phyloP scores from a whole-genome alignment of 2,329 filamentous ascomycete genomes.

The Sporothrix luriei region DNA sequence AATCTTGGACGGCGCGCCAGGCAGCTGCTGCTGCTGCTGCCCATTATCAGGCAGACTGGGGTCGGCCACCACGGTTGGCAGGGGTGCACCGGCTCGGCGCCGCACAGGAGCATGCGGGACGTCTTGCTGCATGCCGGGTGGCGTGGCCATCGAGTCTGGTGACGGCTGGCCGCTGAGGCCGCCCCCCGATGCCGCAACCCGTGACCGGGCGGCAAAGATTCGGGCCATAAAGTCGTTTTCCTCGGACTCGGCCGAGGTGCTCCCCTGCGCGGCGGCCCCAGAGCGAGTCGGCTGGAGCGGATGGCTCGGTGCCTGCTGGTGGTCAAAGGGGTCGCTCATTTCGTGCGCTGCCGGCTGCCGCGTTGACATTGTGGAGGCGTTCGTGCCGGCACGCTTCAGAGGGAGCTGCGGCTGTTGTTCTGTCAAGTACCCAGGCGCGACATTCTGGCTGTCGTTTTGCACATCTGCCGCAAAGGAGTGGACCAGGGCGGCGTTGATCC shows the following conservation, averaged over 20 bases:
- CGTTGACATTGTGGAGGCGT: slow-evolving; percentile 45
- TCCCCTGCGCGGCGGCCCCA: background rate
- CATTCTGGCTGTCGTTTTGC: slow-evolving; percentile 40
- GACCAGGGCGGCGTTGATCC: slow-evolving; percentile 60
- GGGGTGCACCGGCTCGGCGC: slow-evolving; percentile 58
- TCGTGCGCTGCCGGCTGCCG: slow-evolving; percentile 42
- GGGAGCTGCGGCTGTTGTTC: slow-evolving; percentile 41
- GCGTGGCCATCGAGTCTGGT: slow-evolving; percentile 65
- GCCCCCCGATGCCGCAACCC: slow-evolving; percentile 46
- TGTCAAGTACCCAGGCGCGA: slow-evolving; percentile 41
- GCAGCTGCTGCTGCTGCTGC: slow-evolving; percentile 20
- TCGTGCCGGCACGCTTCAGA: slow-evolving; percentile 39
- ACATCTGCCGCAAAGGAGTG: slow-evolving; percentile 51
- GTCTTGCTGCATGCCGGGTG: slow-evolving; percentile 52
- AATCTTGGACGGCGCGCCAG: slow-evolving; percentile 60
- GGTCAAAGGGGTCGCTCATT: slow-evolving; percentile 56
- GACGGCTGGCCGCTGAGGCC: slow-evolving; percentile 43
- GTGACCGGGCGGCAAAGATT: slow-evolving; percentile 56
- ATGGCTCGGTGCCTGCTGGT: slow-evolving; percentile 42
- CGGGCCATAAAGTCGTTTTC: slow-evolving; percentile 61
- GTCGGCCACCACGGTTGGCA: slow-evolving; percentile 50
- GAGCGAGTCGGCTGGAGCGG: background rate
- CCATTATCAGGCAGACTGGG: slow-evolving; percentile 44
- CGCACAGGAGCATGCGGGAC: slow-evolving; percentile 56
- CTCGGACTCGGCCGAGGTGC: slow-evolving; percentile 43